Base-by-base conservation (phyloP, 108 stramenopile genomes). In the Fragilaria radians region DNA sequence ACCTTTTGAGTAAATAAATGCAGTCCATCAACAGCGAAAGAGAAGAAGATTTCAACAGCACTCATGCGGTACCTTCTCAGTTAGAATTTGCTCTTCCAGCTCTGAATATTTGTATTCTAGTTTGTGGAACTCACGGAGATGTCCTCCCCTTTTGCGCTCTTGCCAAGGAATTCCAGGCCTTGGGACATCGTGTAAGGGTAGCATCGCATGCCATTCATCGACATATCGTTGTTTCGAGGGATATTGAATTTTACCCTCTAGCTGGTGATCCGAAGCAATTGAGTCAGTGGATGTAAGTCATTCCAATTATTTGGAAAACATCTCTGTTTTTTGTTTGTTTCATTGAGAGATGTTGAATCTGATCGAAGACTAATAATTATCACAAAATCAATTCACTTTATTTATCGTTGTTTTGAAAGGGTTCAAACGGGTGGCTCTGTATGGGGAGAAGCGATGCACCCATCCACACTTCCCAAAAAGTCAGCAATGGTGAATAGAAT, bases 211-310 rank as follows among this genome's bases (percentile, higher is more conserved):
- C 70, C 47, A 59, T 68, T 9, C 81, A 87, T 67, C 71, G 86
- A 0, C 28, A 63, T 5, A 70, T 66, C 9, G 88, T 93, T 9
- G 59, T 59, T 1, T 66, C 66, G 0, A 62, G 71, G 5, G 67
- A 62, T 23, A 73, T 88, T 30, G 85, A 89, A 30, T 93, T 81
- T 57, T 93, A 81, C 55, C 91, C 91, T 14, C 61, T 93, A 48
- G 91, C 77, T 5, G 91, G 91, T 21, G 86, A 93, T 72, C 87
- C 91, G 1, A 77, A 77, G 54, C 34, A 73, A 36, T 59, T 88
- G 14, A 63, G 60, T 14, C 53, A 66, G 46, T 85, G 83, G 83
- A 85, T 78, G 78, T 31, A 26, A 56, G 26, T 28, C 9, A 14
- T n/a, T n/a, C n/a, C n/a, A n/a, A n/a, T n/a, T n/a, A n/a, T n/a